Base-by-base conservation (phyloP, 257 asterid genomes). In the Solanum dulcamara region DNA sequence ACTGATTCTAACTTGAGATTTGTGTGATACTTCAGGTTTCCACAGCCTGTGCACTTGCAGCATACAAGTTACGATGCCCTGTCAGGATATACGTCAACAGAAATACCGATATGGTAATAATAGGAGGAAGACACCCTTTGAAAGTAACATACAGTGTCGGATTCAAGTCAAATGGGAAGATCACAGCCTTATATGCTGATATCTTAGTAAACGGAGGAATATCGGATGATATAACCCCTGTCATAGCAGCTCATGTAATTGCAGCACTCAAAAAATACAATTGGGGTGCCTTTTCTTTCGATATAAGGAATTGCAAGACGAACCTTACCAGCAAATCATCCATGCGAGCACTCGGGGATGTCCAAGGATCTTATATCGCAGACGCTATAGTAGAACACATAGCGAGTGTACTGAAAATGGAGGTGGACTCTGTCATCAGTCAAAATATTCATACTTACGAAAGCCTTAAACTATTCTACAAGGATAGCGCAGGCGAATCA, bases 111-210 rank as follows among this genome's bases (percentile, higher is more conserved):
- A 94, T 93, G 98, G 87, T 92, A 81, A 91, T 91, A 37, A 88
- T 87, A 10, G 98, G 95, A 51, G 97, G 95, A 89, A 91, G 98
- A 84, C 97, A 94, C 84, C 97, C 98, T 4, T 89, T 94, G 94
- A 90, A 94, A 88, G 87, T 94, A 86, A 91, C 92, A 15, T 94
- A 94, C 84, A 90, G 83, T 83, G 94, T 91, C 57, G 95, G 98
- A 68, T 94, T 92, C 87, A 92, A 90, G 84, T 89, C 95, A 35
- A 89, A 88, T 66, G 98, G 97, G 85, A 92, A 93, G 83, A 87
- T 94, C 85, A 93, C 98, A 51, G 98, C 98, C 26, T 86, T 94
- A 81, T 92, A 93, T 87, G 90, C 91, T 22, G 90, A 94, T 85
- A 83, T 93, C 85, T 87, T 94, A 53, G 87, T 94, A 22, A 88